Evolutionary conservation across 2,329 filamentous ascomycete species (phyloP).

Genomic region (Colletotrichum lini): DNA sequence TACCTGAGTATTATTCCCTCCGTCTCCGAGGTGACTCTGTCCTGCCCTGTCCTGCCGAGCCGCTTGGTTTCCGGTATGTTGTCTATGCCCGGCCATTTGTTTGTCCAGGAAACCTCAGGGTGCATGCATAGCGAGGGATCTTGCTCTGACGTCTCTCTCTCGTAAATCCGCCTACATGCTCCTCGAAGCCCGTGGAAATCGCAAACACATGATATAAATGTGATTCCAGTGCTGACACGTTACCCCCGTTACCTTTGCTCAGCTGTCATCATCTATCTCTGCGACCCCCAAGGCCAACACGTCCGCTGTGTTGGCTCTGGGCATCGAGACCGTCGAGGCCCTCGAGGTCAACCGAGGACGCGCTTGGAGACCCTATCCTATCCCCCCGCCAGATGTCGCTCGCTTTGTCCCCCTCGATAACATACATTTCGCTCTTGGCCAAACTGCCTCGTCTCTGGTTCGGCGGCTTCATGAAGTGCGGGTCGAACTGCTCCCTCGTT

Average conservation of each 20-base stretch:
- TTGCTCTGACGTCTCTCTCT: background rate
- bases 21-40: too few relatives aligned
- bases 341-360: slow-evolving; percentile 45
- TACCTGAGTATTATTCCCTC: background rate
- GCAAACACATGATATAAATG: background rate
- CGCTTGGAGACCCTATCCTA: slow-evolving; percentile 47
- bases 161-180: background rate
- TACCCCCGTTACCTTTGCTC: background rate
- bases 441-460: slow-evolving; percentile 8
- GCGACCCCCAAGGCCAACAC: slow-evolving; percentile 37
- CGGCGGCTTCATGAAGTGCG: slow-evolving; percentile 12
- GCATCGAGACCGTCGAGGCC: slow-evolving; percentile 45
- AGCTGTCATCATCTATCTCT: slow-evolving; percentile 5
- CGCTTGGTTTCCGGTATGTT: too few relatives aligned
- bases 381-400: slow-evolving; percentile 36
- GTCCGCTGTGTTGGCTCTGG: slow-evolving; percentile 44
- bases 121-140: background rate
- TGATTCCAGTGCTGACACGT: background rate
- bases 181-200: background rate
- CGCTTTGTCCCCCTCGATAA: slow-evolving; percentile 52
- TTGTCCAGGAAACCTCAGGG: background rate
- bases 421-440: slow-evolving; percentile 53
- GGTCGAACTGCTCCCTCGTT: background rate
- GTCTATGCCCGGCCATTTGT: background rate
- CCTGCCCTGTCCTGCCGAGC: background rate